phyloP scores from a whole-genome alignment of 768 basidiomycete species.

The Macrolepiota albuminosa region DNA sequence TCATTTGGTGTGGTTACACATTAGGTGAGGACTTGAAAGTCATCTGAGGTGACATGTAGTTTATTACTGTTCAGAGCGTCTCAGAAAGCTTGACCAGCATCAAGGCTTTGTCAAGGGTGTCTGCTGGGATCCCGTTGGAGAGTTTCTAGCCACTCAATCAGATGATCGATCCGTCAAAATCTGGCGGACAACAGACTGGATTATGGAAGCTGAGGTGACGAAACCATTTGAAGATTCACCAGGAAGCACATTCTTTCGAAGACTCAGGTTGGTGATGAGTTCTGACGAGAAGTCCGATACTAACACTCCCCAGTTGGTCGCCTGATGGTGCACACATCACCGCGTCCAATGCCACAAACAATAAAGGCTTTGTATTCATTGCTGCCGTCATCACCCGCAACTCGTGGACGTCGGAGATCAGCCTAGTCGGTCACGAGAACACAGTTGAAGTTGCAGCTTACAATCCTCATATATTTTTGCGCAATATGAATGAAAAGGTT shows the following conservation, averaged over 20 bases:
- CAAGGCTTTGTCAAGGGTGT: slow-evolving; percentile 98
- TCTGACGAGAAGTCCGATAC: not conserved
- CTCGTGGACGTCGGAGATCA: slow-evolving; percentile 88
- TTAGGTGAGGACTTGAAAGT: slow-evolving; percentile 54
- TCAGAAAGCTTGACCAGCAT: slow-evolving; percentile 82
- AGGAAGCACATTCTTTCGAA: slow-evolving; percentile 89
- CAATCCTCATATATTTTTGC: slow-evolving; percentile 91
- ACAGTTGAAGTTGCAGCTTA: slow-evolving; percentile 94
- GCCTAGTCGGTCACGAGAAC: slow-evolving; percentile 94
- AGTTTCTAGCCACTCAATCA: slow-evolving; percentile 96
- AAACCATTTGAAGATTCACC: slow-evolving; percentile 95
- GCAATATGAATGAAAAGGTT: slow-evolving; percentile 61
- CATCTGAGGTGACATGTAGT: not conserved
- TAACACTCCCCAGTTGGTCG: slow-evolving; percentile 69
- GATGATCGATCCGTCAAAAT: slow-evolving; percentile 97
- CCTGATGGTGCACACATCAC: slow-evolving; percentile 99
- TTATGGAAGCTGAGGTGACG: slow-evolving; percentile 73
- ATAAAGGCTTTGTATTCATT: slow-evolving; percentile 94
- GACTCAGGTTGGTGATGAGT: slow-evolving; percentile 59
- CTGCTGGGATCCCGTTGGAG: slow-evolving; percentile 97
- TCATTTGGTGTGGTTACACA: slow-evolving; percentile 92
- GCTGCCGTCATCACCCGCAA: slow-evolving; percentile 91
- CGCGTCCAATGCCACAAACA: slow-evolving; percentile 95
- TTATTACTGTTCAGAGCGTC: slow-evolving; percentile 51
- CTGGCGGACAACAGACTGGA: slow-evolving; percentile 94